Base-by-base conservation (phyloP, 805 yeast species). In the Starmerella gropengiesseri region DNA sequence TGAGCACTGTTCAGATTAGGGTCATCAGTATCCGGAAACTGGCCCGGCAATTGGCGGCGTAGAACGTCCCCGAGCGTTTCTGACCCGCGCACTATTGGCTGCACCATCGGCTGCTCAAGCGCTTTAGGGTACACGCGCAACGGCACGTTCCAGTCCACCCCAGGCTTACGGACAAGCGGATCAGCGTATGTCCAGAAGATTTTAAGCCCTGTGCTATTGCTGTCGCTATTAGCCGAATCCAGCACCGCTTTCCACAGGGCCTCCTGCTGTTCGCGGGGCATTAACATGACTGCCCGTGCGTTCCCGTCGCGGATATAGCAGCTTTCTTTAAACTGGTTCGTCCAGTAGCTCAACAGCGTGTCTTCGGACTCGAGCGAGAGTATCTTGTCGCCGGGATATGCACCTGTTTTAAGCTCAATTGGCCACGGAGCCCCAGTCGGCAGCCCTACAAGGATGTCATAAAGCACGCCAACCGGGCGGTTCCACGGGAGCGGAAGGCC, bases 321-420 rank as follows among this genome's bases (percentile, higher is more conserved):
- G 4, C 85, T 72, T 55, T 89, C 96, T 55, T 91, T 89, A 57
- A 85, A 62, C 46, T 77, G 85, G 56, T 89, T 86, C 47, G 77
- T 63, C 78, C 91, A 78, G 38, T 73, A 69, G 39, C 69, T 71
- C 34, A 61, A 67, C 45, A 75, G 50, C 11, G 67, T 55, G 19
- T 53, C 47, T 43, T 35, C n/a, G 3, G 53, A 54, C 2, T 60
- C 44, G 37, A 59, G 42, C 36, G 74, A 67, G 12, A 74, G 63
- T 18, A 79, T 52, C 21, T 64, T 59, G 4, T 66, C 69, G 0
- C 48, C 38, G 1, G 82, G 80, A 37, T 65, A 66, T 25, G 61
- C 56, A 7, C 68, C 64, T 37, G 62, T 56, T 34, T 61, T 68
- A 14, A 78, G 49, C 1, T 53, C 55, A 22, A 79, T 45, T 7